These are phyloP conservation scores for Glaciozyma antarctica DNA, from an alignment of 768 basidiomycete species.

Conservation along the genomic window DNA sequence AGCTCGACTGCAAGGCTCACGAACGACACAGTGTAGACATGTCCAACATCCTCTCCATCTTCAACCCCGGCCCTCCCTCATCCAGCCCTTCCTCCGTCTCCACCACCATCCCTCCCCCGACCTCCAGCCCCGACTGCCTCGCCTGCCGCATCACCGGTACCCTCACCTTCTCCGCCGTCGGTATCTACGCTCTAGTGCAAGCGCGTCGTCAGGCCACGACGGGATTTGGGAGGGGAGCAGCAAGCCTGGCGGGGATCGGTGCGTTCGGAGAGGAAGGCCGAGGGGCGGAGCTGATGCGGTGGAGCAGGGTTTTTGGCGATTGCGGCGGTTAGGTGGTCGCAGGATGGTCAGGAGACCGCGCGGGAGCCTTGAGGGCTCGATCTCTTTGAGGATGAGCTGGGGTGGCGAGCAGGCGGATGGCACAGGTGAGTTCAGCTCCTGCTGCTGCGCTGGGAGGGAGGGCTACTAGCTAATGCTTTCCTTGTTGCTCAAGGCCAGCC, in stretches of 20 bases:
- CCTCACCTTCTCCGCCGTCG: conserved; percentile 26
- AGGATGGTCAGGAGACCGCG: not conserved
- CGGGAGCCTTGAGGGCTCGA: not conserved
- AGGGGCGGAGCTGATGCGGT: not conserved
- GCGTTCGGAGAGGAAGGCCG: not conserved
- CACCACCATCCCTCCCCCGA: too few species aligned
- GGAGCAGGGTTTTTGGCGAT: conserved; percentile 22
- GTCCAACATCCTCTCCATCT: too few species aligned
- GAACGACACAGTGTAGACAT: too few species aligned
- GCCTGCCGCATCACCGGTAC: conserved; percentile 28
- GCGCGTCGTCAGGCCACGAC: conserved; percentile 14
- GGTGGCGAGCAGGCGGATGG: too few species aligned
- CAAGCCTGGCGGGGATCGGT: conserved; percentile 17
- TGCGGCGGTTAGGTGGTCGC: conserved; percentile 18
- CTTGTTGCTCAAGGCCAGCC: too few species aligned
- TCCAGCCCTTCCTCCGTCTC: too few species aligned
- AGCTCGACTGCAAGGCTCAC: too few species aligned
- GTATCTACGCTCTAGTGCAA: conserved; percentile 17
- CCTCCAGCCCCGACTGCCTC: conserved; percentile 17
- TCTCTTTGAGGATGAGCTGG: too few species aligned
- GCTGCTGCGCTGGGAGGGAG: not conserved
- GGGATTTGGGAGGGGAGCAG: conserved; percentile 11
- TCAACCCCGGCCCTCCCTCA: too few species aligned
- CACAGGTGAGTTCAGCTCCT: not conserved
- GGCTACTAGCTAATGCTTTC: too few species aligned